These are phyloP conservation scores for Suillus occidentalis DNA, from an alignment of 768 basidiomycete genomes.

Conservation along the genomic window DNA sequence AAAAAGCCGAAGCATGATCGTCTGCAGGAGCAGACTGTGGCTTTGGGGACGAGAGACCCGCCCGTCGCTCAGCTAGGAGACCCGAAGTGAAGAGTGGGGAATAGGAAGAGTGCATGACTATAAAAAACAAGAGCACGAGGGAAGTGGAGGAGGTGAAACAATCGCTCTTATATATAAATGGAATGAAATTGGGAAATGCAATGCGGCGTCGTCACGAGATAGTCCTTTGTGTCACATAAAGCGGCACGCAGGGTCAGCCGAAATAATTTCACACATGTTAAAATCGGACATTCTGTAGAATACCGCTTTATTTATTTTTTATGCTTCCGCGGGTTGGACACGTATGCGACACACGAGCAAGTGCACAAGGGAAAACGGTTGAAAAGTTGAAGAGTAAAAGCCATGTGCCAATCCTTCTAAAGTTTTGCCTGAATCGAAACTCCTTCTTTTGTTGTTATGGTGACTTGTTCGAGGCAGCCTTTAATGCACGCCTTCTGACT, in stretches of 20 bases:
- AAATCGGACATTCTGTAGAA: too few relatives aligned
- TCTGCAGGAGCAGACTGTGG: slow-evolving; percentile 18
- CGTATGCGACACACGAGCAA: too few relatives aligned
- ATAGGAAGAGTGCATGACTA: slow-evolving; percentile 34
- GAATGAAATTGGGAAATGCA: background rate
- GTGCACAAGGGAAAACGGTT: too few relatives aligned
- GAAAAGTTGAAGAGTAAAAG: too few relatives aligned
- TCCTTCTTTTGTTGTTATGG: background rate
- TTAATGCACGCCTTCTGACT: too few relatives aligned
- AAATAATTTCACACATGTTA: too few relatives aligned
- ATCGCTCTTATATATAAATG: slow-evolving; percentile 3
- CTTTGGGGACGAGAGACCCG: slow-evolving; percentile 3
- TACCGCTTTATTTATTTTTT: too few relatives aligned
- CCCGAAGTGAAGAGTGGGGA: slow-evolving; percentile 69
- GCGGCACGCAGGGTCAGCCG: too few relatives aligned
- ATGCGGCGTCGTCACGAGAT: slow-evolving; percentile 12
- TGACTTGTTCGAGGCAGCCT: background rate
- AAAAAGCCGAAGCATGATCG: slow-evolving; percentile 41
- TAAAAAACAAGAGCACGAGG: background rate
- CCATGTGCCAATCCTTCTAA: too few relatives aligned
- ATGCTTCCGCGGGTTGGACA: too few relatives aligned
- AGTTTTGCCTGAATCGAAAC: background rate
- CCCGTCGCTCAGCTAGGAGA: slow-evolving; percentile 40
- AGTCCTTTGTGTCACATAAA: background rate
- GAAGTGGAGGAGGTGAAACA: background rate